Evolutionary conservation across 306 rosid species (phyloP).

Genomic region (Rubus idaeus): DNA sequence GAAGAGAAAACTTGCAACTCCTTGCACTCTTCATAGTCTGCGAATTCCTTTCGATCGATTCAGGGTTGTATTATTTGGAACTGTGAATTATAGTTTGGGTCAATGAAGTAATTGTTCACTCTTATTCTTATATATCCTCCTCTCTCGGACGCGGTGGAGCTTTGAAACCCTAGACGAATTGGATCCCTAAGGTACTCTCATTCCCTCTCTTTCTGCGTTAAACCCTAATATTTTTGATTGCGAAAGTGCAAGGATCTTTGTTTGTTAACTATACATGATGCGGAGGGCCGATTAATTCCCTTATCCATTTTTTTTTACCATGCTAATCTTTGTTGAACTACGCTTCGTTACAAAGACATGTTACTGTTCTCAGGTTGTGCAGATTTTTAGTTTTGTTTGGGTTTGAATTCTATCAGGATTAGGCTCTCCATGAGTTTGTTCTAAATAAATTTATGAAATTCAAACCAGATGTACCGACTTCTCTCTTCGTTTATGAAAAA

Average conservation of each 20-base stretch:
- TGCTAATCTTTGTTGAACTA: too few relatives aligned
- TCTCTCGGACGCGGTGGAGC: background rate
- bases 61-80: too few relatives aligned
- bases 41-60: too few relatives aligned
- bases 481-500: too few relatives aligned
- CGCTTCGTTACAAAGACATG: background rate
- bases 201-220: background rate
- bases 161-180: constrained; percentile 8
- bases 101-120: too few relatives aligned
- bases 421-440: too few relatives aligned
- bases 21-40: too few relatives aligned
- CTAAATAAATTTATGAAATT: too few relatives aligned
- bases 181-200: constrained; percentile 1
- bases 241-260: background rate
- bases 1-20: too few relatives aligned
- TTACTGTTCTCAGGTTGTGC: background rate
- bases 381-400: background rate
- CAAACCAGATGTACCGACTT: too few relatives aligned
- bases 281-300: background rate
- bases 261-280: background rate
- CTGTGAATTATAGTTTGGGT: too few relatives aligned
- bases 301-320: too few relatives aligned
- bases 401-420: background rate
- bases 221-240: background rate
- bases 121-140: background rate